Base-by-base conservation (phyloP, 345 rosid genomes). In the Durio zibethinus region DNA sequence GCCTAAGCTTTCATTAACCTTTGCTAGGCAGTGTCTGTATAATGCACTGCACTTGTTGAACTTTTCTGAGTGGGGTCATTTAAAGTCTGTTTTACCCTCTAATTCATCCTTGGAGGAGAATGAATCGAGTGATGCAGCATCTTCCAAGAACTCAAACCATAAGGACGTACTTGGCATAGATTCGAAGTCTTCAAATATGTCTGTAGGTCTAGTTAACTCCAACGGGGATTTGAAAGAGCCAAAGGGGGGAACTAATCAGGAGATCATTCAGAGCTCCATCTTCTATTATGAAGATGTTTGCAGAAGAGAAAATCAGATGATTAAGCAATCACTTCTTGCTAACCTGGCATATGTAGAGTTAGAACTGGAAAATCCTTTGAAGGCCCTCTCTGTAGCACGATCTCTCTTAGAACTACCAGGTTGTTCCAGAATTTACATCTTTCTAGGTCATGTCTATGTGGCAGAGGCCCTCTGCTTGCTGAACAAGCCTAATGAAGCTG, bases 381-480 rank as follows among this genome's bases (percentile, higher is more conserved):
- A 84, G 84, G 97, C 96, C 77, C 89, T 97, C 74, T 82, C 90
- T 14, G 76, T 83, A 9, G 90, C 97, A n/a, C 86, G 74, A 73
- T 90, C 90, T 78, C 93, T 97, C 43, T 81, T 97, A 82, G 92
- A 90, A 77, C 84, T 87, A 77, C 83, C 91, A 18, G 88, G 83
- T 72, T 94, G 94, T 84, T 92, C 95, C 1, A 92, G 85, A 84
- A 85, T 93, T 67, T 94, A 88, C 78, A 60, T 82, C 42, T 97
- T 89, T 88, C 85, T 97, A 27, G 94, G 93, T 66, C 98, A 86
- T 75, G 66, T 89, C 11, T 97, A 97, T 82, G 98, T 92, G 56
- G 97, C 98, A 8, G 99, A 97, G 87, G 97, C 99, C 15, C 98
- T 97, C 35, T 97, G 97, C 88, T 71, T 86, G 82, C 84, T 97